Evolutionary conservation across 345 rosid species (phyloP).

Genomic region (Eucalyptus dawsonii): DNA sequence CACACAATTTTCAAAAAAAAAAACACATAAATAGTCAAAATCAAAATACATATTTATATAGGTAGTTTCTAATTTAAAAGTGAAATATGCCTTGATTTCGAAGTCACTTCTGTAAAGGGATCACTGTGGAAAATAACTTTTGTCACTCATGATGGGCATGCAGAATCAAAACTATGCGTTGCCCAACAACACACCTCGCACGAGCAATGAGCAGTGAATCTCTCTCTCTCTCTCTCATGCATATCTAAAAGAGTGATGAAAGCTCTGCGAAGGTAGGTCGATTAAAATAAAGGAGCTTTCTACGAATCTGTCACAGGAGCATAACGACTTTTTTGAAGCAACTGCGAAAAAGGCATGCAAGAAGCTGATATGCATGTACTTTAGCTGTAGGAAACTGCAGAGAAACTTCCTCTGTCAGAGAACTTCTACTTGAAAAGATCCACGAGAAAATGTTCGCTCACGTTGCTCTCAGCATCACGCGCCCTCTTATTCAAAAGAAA

Average conservation of each 20-base stretch:
- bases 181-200: neutral
- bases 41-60: neutral
- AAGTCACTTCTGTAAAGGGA: neutral
- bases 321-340: neutral
- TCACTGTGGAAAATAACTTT: neutral
- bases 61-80: neutral
- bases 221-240: neutral
- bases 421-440: neutral
- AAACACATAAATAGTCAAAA: neutral
- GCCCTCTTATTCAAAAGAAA: neutral
- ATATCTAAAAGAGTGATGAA: neutral
- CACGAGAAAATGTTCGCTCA: neutral
- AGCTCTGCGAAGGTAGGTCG: neutral
- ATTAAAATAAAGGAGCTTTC: neutral
- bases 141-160: neutral
- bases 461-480: neutral
- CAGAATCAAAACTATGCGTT: neutral
- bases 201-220: neutral
- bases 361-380: neutral
- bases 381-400: slow-evolving; percentile 8
- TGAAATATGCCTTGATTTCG: neutral
- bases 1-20: too few species aligned
- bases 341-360: neutral
- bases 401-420: neutral
- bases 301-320: neutral